Conservation (phyloP, 257 asterid species). For the Capsicum baccatum region DNA sequence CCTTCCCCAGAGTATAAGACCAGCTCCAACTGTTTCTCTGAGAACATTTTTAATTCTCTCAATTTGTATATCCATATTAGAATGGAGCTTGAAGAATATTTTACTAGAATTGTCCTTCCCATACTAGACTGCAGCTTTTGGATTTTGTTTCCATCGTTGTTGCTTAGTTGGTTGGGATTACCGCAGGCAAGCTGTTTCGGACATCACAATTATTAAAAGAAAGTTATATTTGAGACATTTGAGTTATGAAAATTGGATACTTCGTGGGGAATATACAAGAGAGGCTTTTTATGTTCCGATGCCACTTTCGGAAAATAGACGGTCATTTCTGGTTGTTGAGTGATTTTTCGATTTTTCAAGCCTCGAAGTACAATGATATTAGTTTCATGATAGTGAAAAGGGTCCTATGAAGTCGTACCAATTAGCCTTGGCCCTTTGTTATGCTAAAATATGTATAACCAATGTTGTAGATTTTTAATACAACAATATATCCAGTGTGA, state of each 20-base stretch:
- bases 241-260: background rate
- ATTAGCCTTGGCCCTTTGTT: background rate
- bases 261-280: background rate
- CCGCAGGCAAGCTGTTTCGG: background rate
- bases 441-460: constrained; percentile 14
- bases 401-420: background rate
- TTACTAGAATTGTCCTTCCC: background rate
- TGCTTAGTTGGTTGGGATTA: background rate
- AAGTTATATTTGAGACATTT: background rate
- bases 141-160: background rate
- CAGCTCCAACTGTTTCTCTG: background rate
- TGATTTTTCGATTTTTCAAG: background rate
- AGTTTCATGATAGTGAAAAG: background rate
- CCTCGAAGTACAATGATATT: background rate
- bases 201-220: background rate
- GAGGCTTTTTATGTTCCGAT: background rate
- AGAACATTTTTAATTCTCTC: background rate
- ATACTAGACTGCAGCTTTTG: background rate
- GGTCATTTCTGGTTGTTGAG: background rate
- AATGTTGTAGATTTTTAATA: background rate
- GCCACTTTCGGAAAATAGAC: background rate
- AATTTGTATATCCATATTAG: background rate
- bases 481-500: background rate
- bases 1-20: background rate
- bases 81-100: constrained; percentile 13